Base-by-base conservation (phyloP, 352 stramenopile species). In the Sclerospora graminicola region DNA sequence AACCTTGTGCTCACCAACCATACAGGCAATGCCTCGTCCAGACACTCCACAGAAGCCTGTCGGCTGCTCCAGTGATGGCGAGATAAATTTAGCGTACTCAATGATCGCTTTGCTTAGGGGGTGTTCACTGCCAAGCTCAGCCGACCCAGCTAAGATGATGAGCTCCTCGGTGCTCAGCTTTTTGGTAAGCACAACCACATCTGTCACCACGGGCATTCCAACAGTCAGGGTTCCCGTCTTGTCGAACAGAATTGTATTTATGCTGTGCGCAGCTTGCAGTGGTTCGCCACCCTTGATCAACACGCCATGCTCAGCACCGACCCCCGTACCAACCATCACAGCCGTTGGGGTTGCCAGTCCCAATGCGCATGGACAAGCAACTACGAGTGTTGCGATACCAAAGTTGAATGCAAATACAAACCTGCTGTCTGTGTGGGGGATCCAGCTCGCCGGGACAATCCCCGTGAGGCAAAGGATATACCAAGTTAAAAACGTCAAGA, bases 141-240 rank as follows among this genome's bases (percentile, higher is more conserved):
- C 82, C 7, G 73, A 97, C 1, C 75, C 89, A n/a, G 94, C 73
- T 27, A 97, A 51, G 52, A 80, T 84, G 44, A 95, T 86, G 1
- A 95, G 50, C 44, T 83, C 60, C 36, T 89, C 81, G 28, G 96
- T 87, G 29, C 61, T 76, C 26, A 84, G 39, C 32, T 75, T 78
- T 50, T 78, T 88, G 36, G 43, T 85, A 37, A 89, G 60, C 19
- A 94, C 70, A 11, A 94, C 66, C 26, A 95, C 73, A 46, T 95
- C 69, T 29, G 75, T 88, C 34, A 97, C 84, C 6, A 78, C 67
- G 5, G 93, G 94, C 33, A 90, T 75, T 6, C 94, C 94, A 13
- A 88, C 74, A 0, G 95, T 99, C 9, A 99, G 57, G n/a, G 96
- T 99, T 2, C 97, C 97, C 0, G 97, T 99, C 73, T 99, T 99